Conservation (phyloP, 352 stramenopile genomes). For the Aphanomyces stellatus region DNA sequence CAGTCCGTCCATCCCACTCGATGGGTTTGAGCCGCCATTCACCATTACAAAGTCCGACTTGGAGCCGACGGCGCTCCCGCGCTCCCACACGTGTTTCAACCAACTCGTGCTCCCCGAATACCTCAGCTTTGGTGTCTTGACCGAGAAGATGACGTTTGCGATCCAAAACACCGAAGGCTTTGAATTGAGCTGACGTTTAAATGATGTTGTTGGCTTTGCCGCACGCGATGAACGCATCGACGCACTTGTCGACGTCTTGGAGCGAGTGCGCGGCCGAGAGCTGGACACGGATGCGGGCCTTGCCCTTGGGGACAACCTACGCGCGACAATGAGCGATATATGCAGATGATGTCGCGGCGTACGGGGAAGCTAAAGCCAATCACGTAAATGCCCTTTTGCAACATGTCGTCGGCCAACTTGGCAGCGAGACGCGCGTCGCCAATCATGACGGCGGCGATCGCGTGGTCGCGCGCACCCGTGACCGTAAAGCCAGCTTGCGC, state of each 20-base stretch:
- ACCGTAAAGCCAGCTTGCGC: constrained; percentile 84
- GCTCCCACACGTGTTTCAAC: constrained; percentile 85
- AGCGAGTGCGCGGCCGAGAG: constrained; percentile 78
- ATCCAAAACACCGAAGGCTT: constrained; percentile 76
- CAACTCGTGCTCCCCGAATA: constrained; percentile 82
- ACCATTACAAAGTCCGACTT: constrained; percentile 79
- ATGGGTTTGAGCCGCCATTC: constrained; percentile 79
- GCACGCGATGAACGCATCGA: constrained; percentile 90
- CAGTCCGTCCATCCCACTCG: constrained; percentile 71
- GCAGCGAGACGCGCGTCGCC: constrained; percentile 85
- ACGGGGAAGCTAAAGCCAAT: constrained; percentile 93
- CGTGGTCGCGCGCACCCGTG: constrained; percentile 78
- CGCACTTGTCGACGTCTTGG: constrained; percentile 24
- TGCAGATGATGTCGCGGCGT: constrained; percentile 9
- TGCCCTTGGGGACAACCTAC: constrained; percentile 85
- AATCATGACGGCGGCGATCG: constrained; percentile 89
- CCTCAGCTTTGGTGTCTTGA: constrained; percentile 44
- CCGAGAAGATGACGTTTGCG: constrained; percentile 68
- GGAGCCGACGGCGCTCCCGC: constrained; percentile 49
- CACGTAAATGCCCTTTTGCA: constrained; percentile 90
- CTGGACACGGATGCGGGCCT: constrained; percentile 89
- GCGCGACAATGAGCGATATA: not conserved
- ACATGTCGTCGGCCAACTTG: constrained; percentile 88
- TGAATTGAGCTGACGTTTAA: constrained; percentile 50
- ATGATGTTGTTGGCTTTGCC: constrained; percentile 20